Base-by-base conservation (phyloP, 148 eudicot species). In the Polygonum aviculare region DNA sequence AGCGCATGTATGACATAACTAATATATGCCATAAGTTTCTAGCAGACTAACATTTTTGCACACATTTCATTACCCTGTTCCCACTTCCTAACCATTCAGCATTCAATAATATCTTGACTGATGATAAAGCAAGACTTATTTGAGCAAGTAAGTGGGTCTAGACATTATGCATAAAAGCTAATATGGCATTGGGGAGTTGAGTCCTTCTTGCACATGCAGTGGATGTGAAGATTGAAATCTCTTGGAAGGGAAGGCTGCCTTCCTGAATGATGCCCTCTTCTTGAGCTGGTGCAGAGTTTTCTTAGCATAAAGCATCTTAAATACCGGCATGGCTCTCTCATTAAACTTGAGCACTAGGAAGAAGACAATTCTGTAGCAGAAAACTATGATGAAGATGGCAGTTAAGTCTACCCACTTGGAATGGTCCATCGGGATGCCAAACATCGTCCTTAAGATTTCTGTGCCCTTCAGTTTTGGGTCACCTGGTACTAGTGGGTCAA, bases 181-280 rank as follows among this genome's bases (percentile, higher is more conserved):
- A 44, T 82, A 91, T 16, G 80, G 88, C 26, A 88, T 78, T 35
- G 98, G 98, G 5, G 97, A 92, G 81, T 80, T 87, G 50, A 94
- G 93, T 52, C 96, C 98, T 83, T 94, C 94, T 84, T 94, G 97
- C 81, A 84, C 89, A 62, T 95, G 88, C 70, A 94, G 63, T 3
- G 97, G 83, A 60, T 85, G 85, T 31, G 80, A 78, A 80, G 86
- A 85, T 65, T 90, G 89, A 74, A 79, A 82, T 81, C 96, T 83
- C 80, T 81, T 76, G 16, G 97, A 94, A 76, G 93, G 84, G 73
- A 89, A 84, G 19, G 86, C 79, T 21, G 82, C 78, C 77, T 78
- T 85, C 71, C 93, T 85, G 79, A 94, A 90, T 3, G 97, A 89
- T 12, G 93, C 84, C 78, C 98, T 86, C 77, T 86, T 85, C 15